Evolutionary conservation across 1,139 yeast genomes (phyloP), one percentile per base, ranked within the genome.

Genomic region (Yamadazyma spencermartinsiae): DNA sequence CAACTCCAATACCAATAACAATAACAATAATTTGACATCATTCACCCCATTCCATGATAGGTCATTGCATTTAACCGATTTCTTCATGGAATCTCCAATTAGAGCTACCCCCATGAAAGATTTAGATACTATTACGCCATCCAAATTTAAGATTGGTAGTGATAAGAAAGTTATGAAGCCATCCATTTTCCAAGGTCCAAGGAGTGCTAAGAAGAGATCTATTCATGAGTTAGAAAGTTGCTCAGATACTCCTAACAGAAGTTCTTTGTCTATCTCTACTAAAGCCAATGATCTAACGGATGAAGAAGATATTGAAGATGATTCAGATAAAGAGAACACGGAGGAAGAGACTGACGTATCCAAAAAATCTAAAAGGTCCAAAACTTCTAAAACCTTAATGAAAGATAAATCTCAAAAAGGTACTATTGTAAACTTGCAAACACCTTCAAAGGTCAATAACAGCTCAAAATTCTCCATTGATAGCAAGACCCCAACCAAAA

Each of bases 31-130:
- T 11, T 27, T 33, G 15, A 23, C 58, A 23, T 57, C 57, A 28
- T 58, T 68, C 37, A 72, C 77, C 11, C 77, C 77, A 4, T 68
- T 65, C 44, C 69, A 68, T 47, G 76, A 72, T 39, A 70, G 67
- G 49, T 58, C 74, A 2, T 55, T 68, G 38, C 74, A 68, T 43
- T 54, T 68, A 36, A 56, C 71, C 2, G 76, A 72, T 45, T 70
- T 72, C 41, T 71, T 68, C 49, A 69, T 67, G 59, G 77, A 72
- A 41, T 63, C 72, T 8, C 77, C 77, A 10, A 65, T 69, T 26
- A 53, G 61, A 33, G 31, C 33, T 5, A 57, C 65, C 3, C 71
- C 72, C 2, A 44, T 60, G 7, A 63, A 57, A 41, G 72, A 66
- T 33, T 43, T 65, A 35, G 72, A 63, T 34, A 64, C 75, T 2